Base-by-base conservation (phyloP, 2,329 filamentous ascomycete species). In the Alternaria brassicae region DNA sequence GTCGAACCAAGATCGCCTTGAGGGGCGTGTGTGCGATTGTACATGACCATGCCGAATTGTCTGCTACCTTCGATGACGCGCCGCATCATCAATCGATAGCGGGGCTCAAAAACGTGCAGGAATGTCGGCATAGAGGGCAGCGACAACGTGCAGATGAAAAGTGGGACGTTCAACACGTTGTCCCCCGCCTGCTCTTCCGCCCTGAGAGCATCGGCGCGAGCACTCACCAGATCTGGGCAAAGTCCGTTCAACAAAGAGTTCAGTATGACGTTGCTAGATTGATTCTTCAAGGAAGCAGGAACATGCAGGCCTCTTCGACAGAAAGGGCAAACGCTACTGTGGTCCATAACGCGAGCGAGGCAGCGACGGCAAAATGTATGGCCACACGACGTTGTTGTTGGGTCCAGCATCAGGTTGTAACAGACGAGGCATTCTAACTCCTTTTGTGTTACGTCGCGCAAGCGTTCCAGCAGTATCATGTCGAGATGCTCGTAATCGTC, bases 351-450 rank as follows among this genome's bases (percentile, higher is more conserved):
- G 44, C 90, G 87, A 56, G 88, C 86, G 21, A 97, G 82, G 74
- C 93, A 97, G 59, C 86, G 85, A 19, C 91, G 88, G 75, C 93
- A 97, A 70, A 95, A 94, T 0, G 92, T 97, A 75, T 97, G 93
- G 1, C 93, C 93, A 70, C 93, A 97, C 1, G 86, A 84, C 0
- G 92, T 96, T 0, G 93, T 97, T 51, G 93, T 81, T 0, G 93
- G 92, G 61, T 96, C 91, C 60, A 92, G 81, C 74, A 94, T 90
- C 21, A 96, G 78, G 39, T 88, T 86, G 75, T 94, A 96, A 78
- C 93, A 97, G 58, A 97, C 88, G 69, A 95, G 91, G 67, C 93
- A 97, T 71, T 97, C 92, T 71, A 96, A 81, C 73, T 96, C 92
- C 15, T 83, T 81, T 60, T 88, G 86, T 3, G 87, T 82, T 1